Evolutionary conservation across 805 yeast genomes (phyloP).

Genomic region (Starmerella floricola): DNA sequence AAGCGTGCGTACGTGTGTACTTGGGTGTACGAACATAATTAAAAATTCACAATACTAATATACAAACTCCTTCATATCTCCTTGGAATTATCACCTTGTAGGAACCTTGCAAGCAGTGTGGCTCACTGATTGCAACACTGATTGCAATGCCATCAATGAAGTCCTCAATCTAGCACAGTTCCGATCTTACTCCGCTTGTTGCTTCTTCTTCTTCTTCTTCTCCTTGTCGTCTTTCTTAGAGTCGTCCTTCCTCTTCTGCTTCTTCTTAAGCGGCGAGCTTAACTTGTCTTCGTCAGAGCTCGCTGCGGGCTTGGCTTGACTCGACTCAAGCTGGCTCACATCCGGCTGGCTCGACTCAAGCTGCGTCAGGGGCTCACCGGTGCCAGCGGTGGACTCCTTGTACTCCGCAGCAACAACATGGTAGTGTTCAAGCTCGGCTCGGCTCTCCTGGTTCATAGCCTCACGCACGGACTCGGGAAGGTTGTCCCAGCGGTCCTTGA

Average conservation of each 20-base stretch:
- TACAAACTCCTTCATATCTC: too few species aligned
- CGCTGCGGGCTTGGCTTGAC: background rate
- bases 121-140: too few species aligned
- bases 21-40: too few species aligned
- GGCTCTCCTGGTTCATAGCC: constrained; percentile 50
- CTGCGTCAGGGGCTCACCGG: background rate
- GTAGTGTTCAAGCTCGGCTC: constrained; percentile 35
- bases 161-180: too few species aligned
- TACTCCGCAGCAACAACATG: constrained; percentile 38
- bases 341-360: background rate
- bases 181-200: constrained; percentile 20
- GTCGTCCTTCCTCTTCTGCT: constrained; percentile 22
- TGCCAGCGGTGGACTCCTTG: constrained; percentile 23
- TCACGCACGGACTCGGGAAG: constrained; percentile 58
- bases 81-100: too few species aligned
- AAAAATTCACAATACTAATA: too few species aligned
- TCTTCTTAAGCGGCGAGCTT: constrained; percentile 18
- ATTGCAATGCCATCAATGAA: too few species aligned
- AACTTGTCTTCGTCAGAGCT: background rate
- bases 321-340: background rate
- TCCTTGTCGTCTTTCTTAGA: constrained; percentile 34
- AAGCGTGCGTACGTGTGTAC: too few species aligned
- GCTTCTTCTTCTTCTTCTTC: constrained; percentile 44
- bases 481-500: constrained; percentile 68
- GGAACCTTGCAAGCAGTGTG: too few species aligned